Evolutionary conservation across 495 filamentous ascomycete genomes (phyloP), one percentile per base, ranked within the genome.

Genomic region (Penicillium steckii): DNA sequence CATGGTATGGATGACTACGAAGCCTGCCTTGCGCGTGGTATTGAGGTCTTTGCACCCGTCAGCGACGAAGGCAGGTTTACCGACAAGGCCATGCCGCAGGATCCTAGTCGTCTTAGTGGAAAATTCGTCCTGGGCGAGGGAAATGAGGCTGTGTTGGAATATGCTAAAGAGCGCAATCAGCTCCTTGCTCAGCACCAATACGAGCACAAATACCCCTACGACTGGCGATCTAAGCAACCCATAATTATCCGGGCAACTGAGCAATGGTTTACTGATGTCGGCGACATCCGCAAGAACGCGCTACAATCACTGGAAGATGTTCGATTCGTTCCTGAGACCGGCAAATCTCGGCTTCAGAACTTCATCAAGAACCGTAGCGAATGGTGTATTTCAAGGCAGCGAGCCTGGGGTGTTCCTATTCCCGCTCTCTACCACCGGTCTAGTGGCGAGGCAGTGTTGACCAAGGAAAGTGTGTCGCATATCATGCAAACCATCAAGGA

Each of bases 321-420:
- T 29, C 76, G 71, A 1, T 99, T 97, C 53, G 75, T 95, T 30
- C 94, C 94, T 0, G 77, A 85, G 33, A 67, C 74, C 26, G 90
- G 90, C 3, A 84, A 78, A 54, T 77, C 80, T 2, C 78, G 95
- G 35, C 76, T 99, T 35, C 80, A 87, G 63, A 87, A 85, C 49
- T 97, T 97, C 62, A 77, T 97, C 23, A 82, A 85, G 59, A 89
- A 89, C 38, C 83, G 94, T 26, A 95, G 81, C 55, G 93, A 97
- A 67, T 99, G 94, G 94, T 99, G 94, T 65, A 95, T 99, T 60
- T 97, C 95, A n/a, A 85, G 94, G 25, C 94, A 99, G 67, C 85
- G 94, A 27, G 88, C 89, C 8, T 99, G 94, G 94, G 94, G 94
- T 57, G 87, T 97, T 15, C 94, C 95, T 0, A 97, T 99, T 49